Percentiles rank a stretch among this genome's conserved stretches.
Evolutionary conservation across 164 flowering plant genomes (phyloP).

Genomic region (Macadamia integrifolia): DNA sequence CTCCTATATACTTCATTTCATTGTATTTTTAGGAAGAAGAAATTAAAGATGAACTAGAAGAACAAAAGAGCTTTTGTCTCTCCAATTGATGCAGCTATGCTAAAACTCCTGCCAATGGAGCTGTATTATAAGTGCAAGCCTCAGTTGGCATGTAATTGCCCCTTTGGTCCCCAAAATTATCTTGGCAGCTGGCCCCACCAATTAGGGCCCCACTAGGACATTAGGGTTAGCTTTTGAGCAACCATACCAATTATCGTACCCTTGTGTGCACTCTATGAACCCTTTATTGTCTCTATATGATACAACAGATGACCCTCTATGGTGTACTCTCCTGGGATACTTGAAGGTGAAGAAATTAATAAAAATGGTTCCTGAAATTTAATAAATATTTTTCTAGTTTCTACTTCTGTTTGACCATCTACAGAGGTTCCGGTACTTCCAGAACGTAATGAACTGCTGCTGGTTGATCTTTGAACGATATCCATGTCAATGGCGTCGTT

Average conservation of each 20-base stretch:
- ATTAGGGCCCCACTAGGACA: conserved; percentile 69
- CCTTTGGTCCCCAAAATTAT: conserved; percentile 59
- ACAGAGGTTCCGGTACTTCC: no score
- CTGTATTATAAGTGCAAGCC: conserved; percentile 96
- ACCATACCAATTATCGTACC: conserved; percentile 86
- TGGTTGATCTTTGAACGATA: no score
- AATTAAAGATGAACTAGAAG: conserved; percentile 8
- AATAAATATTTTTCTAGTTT: no score
- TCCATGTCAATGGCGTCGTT: no score
- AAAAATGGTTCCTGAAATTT: no score
- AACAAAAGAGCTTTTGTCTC: conserved; percentile 5
- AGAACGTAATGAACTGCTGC: no score
- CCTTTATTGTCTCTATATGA: conserved; percentile 59
- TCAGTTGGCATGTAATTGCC: conserved; percentile 88
- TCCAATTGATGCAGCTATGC: conserved; percentile 47
- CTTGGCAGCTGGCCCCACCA: conserved; percentile 76
- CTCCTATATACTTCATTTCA: no score
- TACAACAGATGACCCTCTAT: conserved; percentile 79
- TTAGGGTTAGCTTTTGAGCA: conserved; percentile 67
- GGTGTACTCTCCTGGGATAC: conserved; percentile 86
- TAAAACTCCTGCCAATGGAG: conserved; percentile 87
- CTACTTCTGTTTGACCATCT: no score
- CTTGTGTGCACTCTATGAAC: conserved; percentile 97
- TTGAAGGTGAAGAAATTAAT: not conserved
- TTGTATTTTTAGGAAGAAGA: conserved; percentile 11